phyloP scores from a whole-genome alignment of 495 filamentous ascomycete species.

The Sabuloglossum arenarium region DNA sequence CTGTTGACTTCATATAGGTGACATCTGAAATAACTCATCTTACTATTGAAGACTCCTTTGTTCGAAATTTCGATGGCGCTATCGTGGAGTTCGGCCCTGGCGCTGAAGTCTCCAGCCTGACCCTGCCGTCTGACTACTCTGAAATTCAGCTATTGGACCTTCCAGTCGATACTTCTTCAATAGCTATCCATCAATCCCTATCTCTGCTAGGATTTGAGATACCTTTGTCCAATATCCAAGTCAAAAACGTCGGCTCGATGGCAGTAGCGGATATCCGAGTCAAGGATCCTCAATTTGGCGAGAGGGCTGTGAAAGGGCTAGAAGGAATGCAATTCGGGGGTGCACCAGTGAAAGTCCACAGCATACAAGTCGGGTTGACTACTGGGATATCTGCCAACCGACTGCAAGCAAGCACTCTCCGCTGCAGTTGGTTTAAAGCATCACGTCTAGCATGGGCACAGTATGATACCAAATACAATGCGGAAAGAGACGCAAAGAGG shows the following conservation, averaged over 20 bases:
- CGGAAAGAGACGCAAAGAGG: not conserved
- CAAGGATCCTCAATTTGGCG: not conserved
- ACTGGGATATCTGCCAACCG: not conserved
- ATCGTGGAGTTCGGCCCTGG: constrained; percentile 7
- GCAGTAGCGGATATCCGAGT: not conserved
- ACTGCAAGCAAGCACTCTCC: constrained; percentile 2
- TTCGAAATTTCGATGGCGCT: constrained; percentile 5
- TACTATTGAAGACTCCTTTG: too few species aligned
- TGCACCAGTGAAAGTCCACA: not conserved
- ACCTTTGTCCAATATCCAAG: not conserved
- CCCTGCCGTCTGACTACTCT: constrained; percentile 2
- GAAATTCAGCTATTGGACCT: not conserved
- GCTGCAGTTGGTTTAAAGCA: constrained; percentile 7
- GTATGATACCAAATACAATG: not conserved
- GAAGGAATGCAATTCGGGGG: not conserved
- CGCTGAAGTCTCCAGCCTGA: constrained; percentile 1
- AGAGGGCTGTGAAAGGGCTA: not conserved
- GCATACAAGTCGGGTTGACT: not conserved
- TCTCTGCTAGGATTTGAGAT: not conserved
- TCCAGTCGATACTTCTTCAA: not conserved
- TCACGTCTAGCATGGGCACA: constrained; percentile 4
- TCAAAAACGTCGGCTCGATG: not conserved
- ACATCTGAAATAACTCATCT: not conserved
- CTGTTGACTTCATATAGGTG: too few species aligned
- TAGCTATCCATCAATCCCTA: not conserved